phyloP scores from a whole-genome alignment of 2,329 filamentous ascomycete genomes.

The Sclerotinia nivalis region DNA sequence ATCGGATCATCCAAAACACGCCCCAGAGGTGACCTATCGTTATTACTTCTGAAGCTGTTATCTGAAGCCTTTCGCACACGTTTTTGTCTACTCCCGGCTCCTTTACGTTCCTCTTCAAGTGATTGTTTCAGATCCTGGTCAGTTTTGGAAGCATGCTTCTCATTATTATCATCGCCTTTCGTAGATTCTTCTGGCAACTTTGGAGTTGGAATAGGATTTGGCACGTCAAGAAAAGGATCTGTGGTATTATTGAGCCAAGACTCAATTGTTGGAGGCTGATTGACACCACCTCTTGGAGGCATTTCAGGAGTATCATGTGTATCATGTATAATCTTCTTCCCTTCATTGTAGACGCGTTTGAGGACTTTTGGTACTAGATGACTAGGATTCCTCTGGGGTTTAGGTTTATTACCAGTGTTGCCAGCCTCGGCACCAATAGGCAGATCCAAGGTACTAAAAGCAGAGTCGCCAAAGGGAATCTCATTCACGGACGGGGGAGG shows the following conservation, averaged over 20 bases:
- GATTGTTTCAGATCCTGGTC: slow-evolving; percentile 29
- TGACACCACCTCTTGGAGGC: slow-evolving; percentile 52
- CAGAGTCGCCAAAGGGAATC: slow-evolving; percentile 64
- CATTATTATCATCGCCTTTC: slow-evolving; percentile 37
- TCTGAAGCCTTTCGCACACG: slow-evolving; percentile 33
- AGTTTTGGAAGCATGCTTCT: slow-evolving; percentile 27
- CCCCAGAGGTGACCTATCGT: slow-evolving; percentile 16
- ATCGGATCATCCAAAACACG: slow-evolving; percentile 16
- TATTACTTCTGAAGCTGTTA: slow-evolving; percentile 2
- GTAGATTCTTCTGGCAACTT: slow-evolving; percentile 35
- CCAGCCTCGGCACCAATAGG: slow-evolving; percentile 51
- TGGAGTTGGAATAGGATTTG: slow-evolving; percentile 32
- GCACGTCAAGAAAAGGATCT: slow-evolving; percentile 59
- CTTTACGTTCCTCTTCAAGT: slow-evolving; percentile 16
- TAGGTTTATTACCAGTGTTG: slow-evolving; percentile 49
- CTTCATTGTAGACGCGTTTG: slow-evolving; percentile 64
- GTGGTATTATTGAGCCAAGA: slow-evolving; percentile 64
- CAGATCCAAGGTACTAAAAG: slow-evolving; percentile 65
- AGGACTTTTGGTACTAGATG: slow-evolving; percentile 64
- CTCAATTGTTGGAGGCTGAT: slow-evolving; percentile 64
- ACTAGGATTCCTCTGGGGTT: slow-evolving; percentile 55
- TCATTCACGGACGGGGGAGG: slow-evolving; percentile 54
- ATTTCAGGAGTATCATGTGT: slow-evolving; percentile 48
- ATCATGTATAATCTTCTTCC: slow-evolving; percentile 65
- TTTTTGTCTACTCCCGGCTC: slow-evolving; percentile 25